phyloP scores from a whole-genome alignment of 768 basidiomycete species.

The Paxillus ammoniavirescens region DNA sequence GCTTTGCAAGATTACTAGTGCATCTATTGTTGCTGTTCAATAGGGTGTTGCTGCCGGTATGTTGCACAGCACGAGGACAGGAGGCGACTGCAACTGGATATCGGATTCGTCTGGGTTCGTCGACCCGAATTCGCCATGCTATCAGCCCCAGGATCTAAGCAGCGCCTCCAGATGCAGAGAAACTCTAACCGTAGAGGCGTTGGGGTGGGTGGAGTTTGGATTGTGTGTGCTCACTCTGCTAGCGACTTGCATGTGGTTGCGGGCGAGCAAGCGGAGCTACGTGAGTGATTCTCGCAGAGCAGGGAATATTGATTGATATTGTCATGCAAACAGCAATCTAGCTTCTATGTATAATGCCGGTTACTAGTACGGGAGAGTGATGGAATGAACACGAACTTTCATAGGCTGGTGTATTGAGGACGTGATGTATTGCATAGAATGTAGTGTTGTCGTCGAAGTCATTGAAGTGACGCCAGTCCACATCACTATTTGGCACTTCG shows the following conservation, averaged over 20 bases:
- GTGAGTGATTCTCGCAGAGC: conserved; percentile 44
- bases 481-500: too few relatives aligned
- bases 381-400: too few relatives aligned
- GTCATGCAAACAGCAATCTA: conserved; percentile 28
- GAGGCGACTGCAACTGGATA: conserved; percentile 54
- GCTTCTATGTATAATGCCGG: conserved; percentile 29
- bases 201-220: conserved; percentile 76
- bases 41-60: conserved; percentile 69
- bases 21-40: conserved; percentile 5
- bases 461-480: too few relatives aligned
- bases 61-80: conserved; percentile 61
- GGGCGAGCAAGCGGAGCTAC: conserved; percentile 36
- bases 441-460: too few relatives aligned
- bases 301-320: conserved; percentile 19
- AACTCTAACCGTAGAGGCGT: conserved; percentile 66
- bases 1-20: not conserved
- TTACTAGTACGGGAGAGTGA: not conserved
- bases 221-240: conserved; percentile 56
- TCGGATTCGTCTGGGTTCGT: conserved; percentile 35
- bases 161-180: conserved; percentile 57
- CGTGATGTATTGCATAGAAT: too few relatives aligned
- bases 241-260: conserved; percentile 55
- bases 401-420: too few relatives aligned
- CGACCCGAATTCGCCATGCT: conserved; percentile 22
- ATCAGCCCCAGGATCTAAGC: conserved; percentile 20